Base-by-base conservation (phyloP, 2,329 filamentous ascomycete species). In the Paraconiothyrium brasiliense region DNA sequence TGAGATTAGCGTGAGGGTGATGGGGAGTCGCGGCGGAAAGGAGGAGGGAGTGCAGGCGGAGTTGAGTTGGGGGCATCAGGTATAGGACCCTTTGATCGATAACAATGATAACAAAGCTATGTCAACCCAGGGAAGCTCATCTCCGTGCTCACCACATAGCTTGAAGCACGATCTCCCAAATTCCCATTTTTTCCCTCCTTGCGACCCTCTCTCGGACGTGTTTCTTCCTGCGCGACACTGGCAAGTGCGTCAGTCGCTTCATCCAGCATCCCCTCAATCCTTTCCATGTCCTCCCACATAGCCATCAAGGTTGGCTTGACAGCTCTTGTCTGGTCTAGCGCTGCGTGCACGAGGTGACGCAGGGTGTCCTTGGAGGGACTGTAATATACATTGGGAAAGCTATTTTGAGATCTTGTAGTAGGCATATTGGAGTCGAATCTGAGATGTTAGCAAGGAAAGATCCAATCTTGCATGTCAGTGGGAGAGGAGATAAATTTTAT, bases 1-100 rank as follows among this genome's bases (percentile, higher is more conserved):
- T 3, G 65, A 60, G n/a, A 67, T 78, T 57, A 63, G 49, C 20
- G 73, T 78, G 0, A 65, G 63, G 32, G 61, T 76, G 49, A 62
- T 66, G 0, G 73, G 74, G 0, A 60, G 57, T 24, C 71, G 65
- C 9, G 65, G 66, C 3, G 61, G 47, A 8, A 64, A 69, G 47
- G 67, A 70, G 22, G 61, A 70, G 27, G 68, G 67, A 0, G 57
- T 69, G 30, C 37, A 54, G 20, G 67, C 60, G 56, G 62, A 73
- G 59, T 57, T 75, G 37, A n/a, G 11, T 30, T 62, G 60, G 60
- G 44, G 4, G 34, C 60, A 62, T 52, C 13, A 37, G 48, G 39
- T 32, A 14, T 61, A 54, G 27, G 27, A 6, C 27, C 27, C 27
- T 30, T 6, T 30, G 27, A 30, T 30, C 27, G 4, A 30, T 30